phyloP scores from a whole-genome alignment of 495 filamentous ascomycete genomes.

The Tetracladium setigerum region DNA sequence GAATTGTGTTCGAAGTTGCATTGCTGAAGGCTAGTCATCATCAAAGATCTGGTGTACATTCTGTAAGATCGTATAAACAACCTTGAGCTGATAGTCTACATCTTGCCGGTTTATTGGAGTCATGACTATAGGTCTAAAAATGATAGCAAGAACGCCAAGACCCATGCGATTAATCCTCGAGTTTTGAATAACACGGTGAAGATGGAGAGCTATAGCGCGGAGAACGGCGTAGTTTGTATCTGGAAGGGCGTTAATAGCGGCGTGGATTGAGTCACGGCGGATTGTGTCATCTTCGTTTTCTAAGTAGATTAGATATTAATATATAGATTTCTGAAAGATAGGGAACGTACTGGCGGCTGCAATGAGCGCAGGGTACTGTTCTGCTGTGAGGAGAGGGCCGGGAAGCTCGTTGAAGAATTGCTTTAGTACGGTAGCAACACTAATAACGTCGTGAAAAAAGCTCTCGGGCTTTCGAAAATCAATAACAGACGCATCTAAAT shows the following conservation, averaged over 20 bases:
- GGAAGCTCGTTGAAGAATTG: constrained; percentile 94
- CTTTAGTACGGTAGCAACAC: constrained; percentile 90
- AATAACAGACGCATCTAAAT: constrained; percentile 53
- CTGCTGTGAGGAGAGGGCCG: constrained; percentile 76
- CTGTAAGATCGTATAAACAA: constrained; percentile 85
- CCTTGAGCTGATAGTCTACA: constrained; percentile 82
- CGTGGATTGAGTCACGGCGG: constrained; percentile 87
- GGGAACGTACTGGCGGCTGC: constrained; percentile 65
- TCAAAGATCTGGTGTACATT: constrained; percentile 98
- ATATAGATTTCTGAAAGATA: neutral
- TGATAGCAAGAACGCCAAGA: too few relatives aligned
- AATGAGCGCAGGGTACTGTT: constrained; percentile 74
- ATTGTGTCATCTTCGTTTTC: constrained; percentile 77
- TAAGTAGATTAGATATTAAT: constrained; percentile 26
- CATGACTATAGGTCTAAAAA: too few relatives aligned
- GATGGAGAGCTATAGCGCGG: constrained; percentile 75
- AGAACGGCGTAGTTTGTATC: constrained; percentile 97
- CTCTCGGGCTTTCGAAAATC: constrained; percentile 92
- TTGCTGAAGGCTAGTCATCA: too few relatives aligned
- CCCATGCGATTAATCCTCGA: constrained; percentile 59
- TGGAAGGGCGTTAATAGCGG: constrained; percentile 85
- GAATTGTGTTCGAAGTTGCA: too few relatives aligned
- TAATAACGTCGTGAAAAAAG: constrained; percentile 95
- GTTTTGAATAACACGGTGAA: constrained; percentile 83
- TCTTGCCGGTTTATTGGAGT: too few relatives aligned